Evolutionary conservation across 192 early-diverging fungal genomes (phyloP), one percentile per base, ranked within the genome.

Genomic region (Helicostylum pulchrum): DNA sequence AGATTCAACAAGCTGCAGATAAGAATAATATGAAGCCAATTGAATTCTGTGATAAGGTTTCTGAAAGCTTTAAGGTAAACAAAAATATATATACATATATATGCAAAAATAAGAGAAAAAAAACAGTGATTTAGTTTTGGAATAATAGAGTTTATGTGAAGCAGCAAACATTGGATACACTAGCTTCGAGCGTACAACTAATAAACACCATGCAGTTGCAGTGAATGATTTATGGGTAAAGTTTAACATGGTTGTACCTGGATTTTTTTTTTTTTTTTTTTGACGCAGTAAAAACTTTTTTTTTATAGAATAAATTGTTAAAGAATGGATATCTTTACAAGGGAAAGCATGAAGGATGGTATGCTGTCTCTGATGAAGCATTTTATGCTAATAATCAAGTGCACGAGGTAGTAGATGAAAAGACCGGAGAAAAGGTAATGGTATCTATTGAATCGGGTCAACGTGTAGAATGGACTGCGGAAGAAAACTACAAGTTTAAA

Each of bases 401-500:
- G 0, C 85, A 91, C 55, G 81, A 89, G 65, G 76, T 84, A 19
- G 49, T 62, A 0, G 81, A 85, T 57, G 63, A 72, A 14, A 80
- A 83, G 44, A 76, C 78, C 17, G 85, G 83, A 12, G 65, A 76
- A 23, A 73, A 71, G 11, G 65, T 60, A 32, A 81, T 76, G 77
- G 81, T 89, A 11, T 75, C 95, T 0, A 90, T 81, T 15, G 96
- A 97, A 68, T 87, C 94, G 8, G 92, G 94, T 0, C 84, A 91
- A 67, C 67, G 58, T 0, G 90, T 98, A 7, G 92, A 95, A 71
- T 97, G 95, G 95, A 90, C 87, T 0, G 73, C 70, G 3, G 96
- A 98, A 62, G 90, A 90, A 56, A 98, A 97, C 74, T 97, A 97
- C 83, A 97, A 94, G 71, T 96, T 98, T 63, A 77, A 79, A 47